Conservation (phyloP, 345 rosid species). For the Syzygium oleosum region DNA sequence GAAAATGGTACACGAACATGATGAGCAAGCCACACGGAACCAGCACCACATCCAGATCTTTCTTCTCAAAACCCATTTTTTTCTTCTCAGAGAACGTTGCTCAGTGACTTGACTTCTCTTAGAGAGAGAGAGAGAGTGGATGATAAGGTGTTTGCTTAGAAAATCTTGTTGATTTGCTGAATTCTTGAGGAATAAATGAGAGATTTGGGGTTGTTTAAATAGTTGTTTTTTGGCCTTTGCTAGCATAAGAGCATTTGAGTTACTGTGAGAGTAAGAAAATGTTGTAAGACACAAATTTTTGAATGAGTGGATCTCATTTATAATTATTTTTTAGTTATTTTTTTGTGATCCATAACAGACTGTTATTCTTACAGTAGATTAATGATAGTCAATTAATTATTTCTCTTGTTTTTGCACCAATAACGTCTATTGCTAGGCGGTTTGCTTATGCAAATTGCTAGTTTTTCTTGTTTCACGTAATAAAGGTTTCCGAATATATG, state of each 20-base stretch:
- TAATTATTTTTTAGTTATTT: too few relatives aligned
- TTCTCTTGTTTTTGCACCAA: neutral
- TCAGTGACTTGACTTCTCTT: neutral
- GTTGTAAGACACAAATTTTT: too few relatives aligned
- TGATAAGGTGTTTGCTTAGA: neutral
- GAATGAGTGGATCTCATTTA: too few relatives aligned
- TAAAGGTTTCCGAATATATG: neutral
- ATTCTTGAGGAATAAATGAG: neutral
- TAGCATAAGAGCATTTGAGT: too few relatives aligned
- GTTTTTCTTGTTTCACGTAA: neutral
- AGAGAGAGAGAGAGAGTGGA: neutral
- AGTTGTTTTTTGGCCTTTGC: neutral
- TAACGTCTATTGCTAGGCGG: neutral
- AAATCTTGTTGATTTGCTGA: neutral
- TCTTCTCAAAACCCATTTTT: conserved; percentile 21
- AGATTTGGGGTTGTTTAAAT: neutral
- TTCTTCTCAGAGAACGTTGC: neutral
- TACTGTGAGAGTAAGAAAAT: too few relatives aligned
- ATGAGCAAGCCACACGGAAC: conserved; percentile 60
- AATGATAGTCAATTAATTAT: too few relatives aligned
- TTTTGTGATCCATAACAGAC: too few relatives aligned
- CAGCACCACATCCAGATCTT: conserved; percentile 58
- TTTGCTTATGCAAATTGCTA: neutral
- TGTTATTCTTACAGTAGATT: too few relatives aligned
- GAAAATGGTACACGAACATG: conserved; percentile 57